These are phyloP conservation scores for Hyparrhenia diplandra DNA, from an alignment of 176 grass and related monocot genomes.

Conservation along the genomic window DNA sequence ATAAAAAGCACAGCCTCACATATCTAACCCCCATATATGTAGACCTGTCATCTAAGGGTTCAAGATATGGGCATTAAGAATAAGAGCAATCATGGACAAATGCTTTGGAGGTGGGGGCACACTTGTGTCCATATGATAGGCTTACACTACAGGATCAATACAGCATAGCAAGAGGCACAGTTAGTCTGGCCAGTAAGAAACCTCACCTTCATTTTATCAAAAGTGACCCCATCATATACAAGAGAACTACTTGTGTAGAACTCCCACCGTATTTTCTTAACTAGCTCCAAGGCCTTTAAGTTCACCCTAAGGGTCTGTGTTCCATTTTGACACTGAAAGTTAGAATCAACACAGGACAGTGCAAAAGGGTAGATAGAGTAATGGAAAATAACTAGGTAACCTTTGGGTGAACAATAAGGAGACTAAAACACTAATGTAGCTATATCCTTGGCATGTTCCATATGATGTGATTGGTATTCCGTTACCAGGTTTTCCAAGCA, in stretches of 20 bases:
- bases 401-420: constrained; percentile 83
- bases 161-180: neutral
- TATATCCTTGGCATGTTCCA: constrained; percentile 61
- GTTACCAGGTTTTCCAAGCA: constrained; percentile 65
- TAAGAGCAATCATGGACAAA: neutral
- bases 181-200: constrained; percentile 17
- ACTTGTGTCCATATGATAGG: neutral
- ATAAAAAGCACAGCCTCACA: neutral
- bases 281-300: constrained; percentile 81
- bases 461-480: constrained; percentile 57
- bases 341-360: constrained; percentile 17
- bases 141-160: neutral
- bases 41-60: neutral
- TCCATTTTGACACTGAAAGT: constrained; percentile 22
- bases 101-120: neutral
- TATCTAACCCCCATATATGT: neutral
- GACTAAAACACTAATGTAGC: constrained; percentile 60
- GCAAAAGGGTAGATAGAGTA: neutral
- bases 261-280: constrained; percentile 69
- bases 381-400: constrained; percentile 26
- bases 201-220: constrained; percentile 66
- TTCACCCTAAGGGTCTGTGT: constrained; percentile 71
- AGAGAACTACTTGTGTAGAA: constrained; percentile 62
- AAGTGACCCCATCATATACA: constrained; percentile 24
- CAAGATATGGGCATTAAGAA: constrained; percentile 13